These are phyloP conservation scores for Fusarium setosum DNA, from an alignment of 2,329 filamentous ascomycete species.

Conservation along the genomic window DNA sequence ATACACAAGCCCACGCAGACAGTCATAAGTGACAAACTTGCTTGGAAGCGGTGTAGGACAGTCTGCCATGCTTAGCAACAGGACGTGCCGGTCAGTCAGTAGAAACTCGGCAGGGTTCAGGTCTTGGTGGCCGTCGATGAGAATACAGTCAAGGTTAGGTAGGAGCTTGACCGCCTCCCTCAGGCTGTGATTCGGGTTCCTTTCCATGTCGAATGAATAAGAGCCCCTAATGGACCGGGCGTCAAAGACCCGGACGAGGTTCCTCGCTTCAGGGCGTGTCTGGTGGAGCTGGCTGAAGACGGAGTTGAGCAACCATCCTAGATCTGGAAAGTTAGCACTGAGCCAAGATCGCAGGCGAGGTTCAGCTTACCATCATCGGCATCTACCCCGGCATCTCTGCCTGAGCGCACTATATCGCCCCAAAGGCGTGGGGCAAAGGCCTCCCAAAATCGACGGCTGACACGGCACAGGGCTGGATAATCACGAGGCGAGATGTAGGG, in stretches of 20 bases:
- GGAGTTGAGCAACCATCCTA: slow-evolving; percentile 62
- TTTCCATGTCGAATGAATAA: slow-evolving; percentile 53
- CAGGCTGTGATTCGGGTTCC: slow-evolving; percentile 52
- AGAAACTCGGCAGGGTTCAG: slow-evolving; percentile 55
- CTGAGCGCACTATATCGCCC: slow-evolving; percentile 59
- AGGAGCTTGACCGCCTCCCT: slow-evolving; percentile 52
- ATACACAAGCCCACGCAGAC: slow-evolving; percentile 58
- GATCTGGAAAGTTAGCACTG: slow-evolving; percentile 50
- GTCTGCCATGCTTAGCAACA: slow-evolving; percentile 58
- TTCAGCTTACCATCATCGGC: slow-evolving; percentile 57
- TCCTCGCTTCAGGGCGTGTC: slow-evolving; percentile 52
- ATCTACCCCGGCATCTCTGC: slow-evolving; percentile 53
- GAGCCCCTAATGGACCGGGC: slow-evolving; percentile 55
- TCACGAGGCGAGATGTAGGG: slow-evolving; percentile 56
- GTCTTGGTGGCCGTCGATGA: slow-evolving; percentile 60
- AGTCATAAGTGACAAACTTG: slow-evolving; percentile 51
- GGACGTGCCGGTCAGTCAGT: slow-evolving; percentile 16
- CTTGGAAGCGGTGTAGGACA: slow-evolving; percentile 54
- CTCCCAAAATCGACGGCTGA: slow-evolving; percentile 58
- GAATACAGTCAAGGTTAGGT: slow-evolving; percentile 57
- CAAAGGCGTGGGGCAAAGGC: slow-evolving; percentile 65
- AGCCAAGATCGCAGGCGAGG: background rate
- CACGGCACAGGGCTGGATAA: slow-evolving; percentile 60
- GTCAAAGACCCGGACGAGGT: slow-evolving; percentile 60
- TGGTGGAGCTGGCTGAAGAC: slow-evolving; percentile 52